These are phyloP conservation scores for Flueggea neowawraea DNA, from an alignment of 441 rosid species.

Conservation along the genomic window DNA sequence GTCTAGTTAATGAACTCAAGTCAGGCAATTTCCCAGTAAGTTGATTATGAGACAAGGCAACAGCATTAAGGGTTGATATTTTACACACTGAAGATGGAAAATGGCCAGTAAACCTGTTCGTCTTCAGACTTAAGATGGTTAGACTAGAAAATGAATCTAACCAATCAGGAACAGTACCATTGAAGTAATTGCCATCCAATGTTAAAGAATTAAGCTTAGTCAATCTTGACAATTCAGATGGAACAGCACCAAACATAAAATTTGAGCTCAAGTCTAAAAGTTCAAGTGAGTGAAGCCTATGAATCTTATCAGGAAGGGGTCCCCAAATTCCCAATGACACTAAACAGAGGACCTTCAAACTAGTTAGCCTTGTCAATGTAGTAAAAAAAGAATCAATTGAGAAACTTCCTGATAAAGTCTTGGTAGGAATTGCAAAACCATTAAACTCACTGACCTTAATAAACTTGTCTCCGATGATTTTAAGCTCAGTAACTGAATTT, in stretches of 20 bases:
- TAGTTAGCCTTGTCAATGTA: constrained; percentile 76
- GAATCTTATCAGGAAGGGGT: constrained; percentile 78
- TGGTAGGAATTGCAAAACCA: constrained; percentile 58
- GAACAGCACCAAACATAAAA: constrained; percentile 70
- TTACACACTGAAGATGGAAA: constrained; percentile 71
- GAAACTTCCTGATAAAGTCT: constrained; percentile 69
- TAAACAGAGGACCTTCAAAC: constrained; percentile 71
- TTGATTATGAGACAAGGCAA: constrained; percentile 76
- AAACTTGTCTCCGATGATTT: constrained; percentile 72
- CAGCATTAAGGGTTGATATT: constrained; percentile 55
- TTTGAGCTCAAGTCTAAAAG: constrained; percentile 89
- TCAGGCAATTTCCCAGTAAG: constrained; percentile 83
- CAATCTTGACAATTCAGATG: constrained; percentile 73
- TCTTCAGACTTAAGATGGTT: constrained; percentile 63
- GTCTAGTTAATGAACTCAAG: constrained; percentile 54
- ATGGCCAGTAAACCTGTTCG: constrained; percentile 59
- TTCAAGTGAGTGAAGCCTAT: constrained; percentile 74
- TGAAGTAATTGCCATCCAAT: constrained; percentile 72
- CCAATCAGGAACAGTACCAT: constrained; percentile 67
- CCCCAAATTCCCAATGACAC: constrained; percentile 96
- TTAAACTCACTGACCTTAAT: constrained; percentile 51
- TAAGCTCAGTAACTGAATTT: constrained; percentile 71
- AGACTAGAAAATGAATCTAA: constrained; percentile 64
- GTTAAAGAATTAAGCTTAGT: constrained; percentile 60
- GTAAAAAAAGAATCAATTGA: constrained; percentile 81